These are phyloP conservation scores for Aspergillus asperescens DNA, from an alignment of 495 filamentous ascomycete species.

Conservation along the genomic window DNA sequence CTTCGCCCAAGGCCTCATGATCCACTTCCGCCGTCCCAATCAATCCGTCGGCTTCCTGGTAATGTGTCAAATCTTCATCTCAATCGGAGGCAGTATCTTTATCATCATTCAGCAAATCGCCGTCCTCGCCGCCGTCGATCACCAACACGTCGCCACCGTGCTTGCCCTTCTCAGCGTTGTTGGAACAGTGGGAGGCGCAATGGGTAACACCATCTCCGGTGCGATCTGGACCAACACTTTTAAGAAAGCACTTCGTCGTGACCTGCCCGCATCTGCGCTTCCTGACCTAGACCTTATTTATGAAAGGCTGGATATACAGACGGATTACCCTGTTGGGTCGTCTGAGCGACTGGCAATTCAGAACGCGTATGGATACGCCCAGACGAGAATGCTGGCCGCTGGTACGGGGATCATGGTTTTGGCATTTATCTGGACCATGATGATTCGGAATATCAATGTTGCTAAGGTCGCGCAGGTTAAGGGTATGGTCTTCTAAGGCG, in stretches of 20 bases:
- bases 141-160: conserved; percentile 61
- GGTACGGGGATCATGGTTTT: conserved; percentile 42
- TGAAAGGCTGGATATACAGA: conserved; percentile 41
- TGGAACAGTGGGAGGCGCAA: conserved; percentile 56
- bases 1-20: conserved; percentile 55
- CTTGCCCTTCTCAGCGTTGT: conserved; percentile 61
- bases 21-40: conserved; percentile 58
- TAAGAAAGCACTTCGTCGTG: conserved; percentile 42
- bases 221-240: conserved; percentile 66
- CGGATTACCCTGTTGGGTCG: conserved; percentile 46
- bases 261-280: conserved; percentile 48
- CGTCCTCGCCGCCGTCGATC: conserved; percentile 58
- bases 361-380: conserved; percentile 50
- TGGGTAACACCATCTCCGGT: conserved; percentile 55
- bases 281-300: conserved; percentile 47
- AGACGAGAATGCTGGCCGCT: conserved; percentile 50
- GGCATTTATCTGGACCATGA: conserved; percentile 35
- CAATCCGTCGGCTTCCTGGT: conserved; percentile 59
- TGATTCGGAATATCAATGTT: conserved; percentile 54
- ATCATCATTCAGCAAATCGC: conserved; percentile 63
- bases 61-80: conserved; percentile 70
- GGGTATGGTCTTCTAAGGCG: conserved; percentile 23
- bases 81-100: conserved; percentile 53
- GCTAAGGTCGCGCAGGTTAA: conserved; percentile 43
- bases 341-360: conserved; percentile 49